Evolutionary conservation across 2,329 filamentous ascomycete species (phyloP), one percentile per base, ranked within the genome.

Genomic region (Cladosporium velox): DNA sequence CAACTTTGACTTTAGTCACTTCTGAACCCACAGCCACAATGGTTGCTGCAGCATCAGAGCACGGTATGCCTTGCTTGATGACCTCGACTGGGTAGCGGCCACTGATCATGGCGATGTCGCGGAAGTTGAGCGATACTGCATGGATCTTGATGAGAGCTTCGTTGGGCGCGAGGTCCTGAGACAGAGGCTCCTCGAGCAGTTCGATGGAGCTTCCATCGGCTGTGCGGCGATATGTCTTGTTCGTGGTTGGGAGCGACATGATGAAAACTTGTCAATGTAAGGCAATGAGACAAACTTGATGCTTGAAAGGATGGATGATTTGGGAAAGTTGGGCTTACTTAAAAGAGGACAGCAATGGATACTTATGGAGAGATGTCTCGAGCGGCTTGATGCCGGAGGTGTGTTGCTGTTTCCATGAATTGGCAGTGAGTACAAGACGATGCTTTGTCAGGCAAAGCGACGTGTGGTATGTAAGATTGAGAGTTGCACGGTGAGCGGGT

Each of bases 151-250:
- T 65, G 11, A 77, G 67, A 51, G 73, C 70, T 32, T 63, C 34
- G 28, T 64, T 68, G 7, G 68, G 55, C 2, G 30, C 15, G 0
- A 73, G 67, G 18, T 66, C 60, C 10, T 51, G 28, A 3, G 66
- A 64, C 1, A 73, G n/a, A 24, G 62, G 4, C 52, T 73, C 68
- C 81, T 83, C 69, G 79, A 81, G 69, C 74, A 77, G 69, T 71
- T 82, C 68, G 78, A 81, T 26, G 75, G 79, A 34, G 71, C 86
- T 54, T 77, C 79, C 24, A 71, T 83, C 38, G 11, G 55, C 18
- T 15, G 55, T 58, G n/a, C 55, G 55, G 30, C 55, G 55, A 26
- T 38, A 58, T 41, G n/a, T 38, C 8, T 21, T 58, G n/a, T 35
- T 24, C n/a, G 34, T 41, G 6, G 32, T 32, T 4, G 55, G 55